These are phyloP conservation scores for Eutypella sp. DNA, from an alignment of 2,329 filamentous ascomycete species.

Conservation along the genomic window DNA sequence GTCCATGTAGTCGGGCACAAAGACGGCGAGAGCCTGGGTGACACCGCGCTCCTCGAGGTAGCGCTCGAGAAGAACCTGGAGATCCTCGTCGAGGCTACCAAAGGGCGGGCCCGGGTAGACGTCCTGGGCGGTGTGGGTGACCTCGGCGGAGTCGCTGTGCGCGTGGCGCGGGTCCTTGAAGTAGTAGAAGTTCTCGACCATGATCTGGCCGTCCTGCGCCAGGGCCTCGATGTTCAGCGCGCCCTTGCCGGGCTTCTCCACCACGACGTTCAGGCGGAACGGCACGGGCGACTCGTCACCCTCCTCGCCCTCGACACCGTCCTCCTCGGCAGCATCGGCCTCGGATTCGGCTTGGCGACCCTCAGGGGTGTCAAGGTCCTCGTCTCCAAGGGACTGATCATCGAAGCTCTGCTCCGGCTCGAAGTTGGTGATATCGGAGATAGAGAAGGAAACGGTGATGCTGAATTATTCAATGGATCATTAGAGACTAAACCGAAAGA, in stretches of 20 bases:
- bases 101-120: constrained; percentile 90
- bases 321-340: constrained; percentile 50
- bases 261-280: constrained; percentile 75
- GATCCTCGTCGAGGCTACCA: constrained; percentile 89
- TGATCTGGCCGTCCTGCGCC: constrained; percentile 78
- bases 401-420: constrained; percentile 56
- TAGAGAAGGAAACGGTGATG: constrained; percentile 78
- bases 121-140: constrained; percentile 69
- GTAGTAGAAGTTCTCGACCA: constrained; percentile 88
- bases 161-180: constrained; percentile 75
- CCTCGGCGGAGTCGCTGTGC: constrained; percentile 68
- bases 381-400: constrained; percentile 47
- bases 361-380: constrained; percentile 51
- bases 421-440: constrained; percentile 71
- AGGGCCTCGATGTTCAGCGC: constrained; percentile 82
- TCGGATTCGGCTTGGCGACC: constrained; percentile 50
- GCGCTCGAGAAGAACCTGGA: constrained; percentile 85
- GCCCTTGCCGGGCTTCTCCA: constrained; percentile 83
- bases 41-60: constrained; percentile 94
- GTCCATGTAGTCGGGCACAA: constrained; percentile 94
- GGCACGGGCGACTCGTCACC: constrained; percentile 60
- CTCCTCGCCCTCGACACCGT: constrained; percentile 43
- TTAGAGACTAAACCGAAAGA: constrained; percentile 10
- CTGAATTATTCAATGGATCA: constrained; percentile 30
- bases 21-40: constrained; percentile 78